These are phyloP conservation scores for Triticum aestivum DNA, from an alignment of 176 grass and related monocot genomes.

Conservation along the genomic window DNA sequence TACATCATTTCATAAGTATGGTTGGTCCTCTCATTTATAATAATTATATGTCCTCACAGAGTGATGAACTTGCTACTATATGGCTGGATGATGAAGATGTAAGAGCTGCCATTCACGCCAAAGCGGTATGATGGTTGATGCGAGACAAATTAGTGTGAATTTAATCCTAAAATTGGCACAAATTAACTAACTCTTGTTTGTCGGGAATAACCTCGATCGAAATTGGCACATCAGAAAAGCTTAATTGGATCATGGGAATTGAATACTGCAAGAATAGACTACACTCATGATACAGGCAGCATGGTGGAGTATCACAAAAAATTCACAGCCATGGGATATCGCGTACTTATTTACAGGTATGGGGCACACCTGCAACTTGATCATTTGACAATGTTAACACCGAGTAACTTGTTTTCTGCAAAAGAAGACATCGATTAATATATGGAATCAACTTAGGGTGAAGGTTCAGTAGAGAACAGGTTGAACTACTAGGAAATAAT, in stretches of 20 bases:
- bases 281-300: constrained; percentile 37
- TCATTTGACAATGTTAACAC: not conserved
- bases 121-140: constrained; percentile 39
- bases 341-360: constrained; percentile 62
- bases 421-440: too few relatives aligned
- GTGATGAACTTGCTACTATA: constrained; percentile 63
- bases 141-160: not conserved
- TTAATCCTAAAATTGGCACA: not conserved
- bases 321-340: constrained; percentile 55
- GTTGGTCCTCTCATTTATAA: not conserved
- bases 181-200: constrained; percentile 15
- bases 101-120: constrained; percentile 67
- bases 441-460: too few relatives aligned
- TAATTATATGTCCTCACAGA: constrained; percentile 28
- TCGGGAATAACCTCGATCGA: not conserved
- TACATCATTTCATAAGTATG: not conserved
- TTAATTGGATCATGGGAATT: constrained; percentile 61
- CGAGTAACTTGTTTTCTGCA: not conserved
- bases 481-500: too few relatives aligned
- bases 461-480: too few relatives aligned
- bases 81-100: constrained; percentile 79
- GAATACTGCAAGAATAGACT: constrained; percentile 57
- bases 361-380: not conserved
- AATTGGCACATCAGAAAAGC: constrained; percentile 37
- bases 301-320: constrained; percentile 69